Conservation (phyloP, 768 basidiomycete genomes). For the Russula ochroleuca region DNA sequence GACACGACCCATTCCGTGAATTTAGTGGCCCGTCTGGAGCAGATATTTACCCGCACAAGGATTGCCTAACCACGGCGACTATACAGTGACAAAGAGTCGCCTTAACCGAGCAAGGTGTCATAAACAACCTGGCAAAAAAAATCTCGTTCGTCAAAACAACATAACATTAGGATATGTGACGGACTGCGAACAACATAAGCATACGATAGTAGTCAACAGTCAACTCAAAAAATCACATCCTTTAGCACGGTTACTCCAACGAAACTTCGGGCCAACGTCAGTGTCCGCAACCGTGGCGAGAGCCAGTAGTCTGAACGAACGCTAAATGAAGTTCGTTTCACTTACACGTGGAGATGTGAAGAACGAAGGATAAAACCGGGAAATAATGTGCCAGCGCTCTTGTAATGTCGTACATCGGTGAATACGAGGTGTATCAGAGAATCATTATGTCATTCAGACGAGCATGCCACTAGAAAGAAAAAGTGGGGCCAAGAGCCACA, state of each 20-base stretch:
- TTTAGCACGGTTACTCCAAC: background rate
- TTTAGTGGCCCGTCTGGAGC: no score
- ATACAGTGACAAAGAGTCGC: no score
- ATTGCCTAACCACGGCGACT: no score
- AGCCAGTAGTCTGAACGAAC: no score
- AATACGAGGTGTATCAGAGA: background rate
- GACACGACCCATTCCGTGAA: no score
- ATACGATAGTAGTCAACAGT: background rate
- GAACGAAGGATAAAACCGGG: background rate
- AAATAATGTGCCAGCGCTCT: background rate
- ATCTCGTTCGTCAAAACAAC: background rate
- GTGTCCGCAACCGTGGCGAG: no score
- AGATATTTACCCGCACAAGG: no score
- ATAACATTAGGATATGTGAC: background rate
- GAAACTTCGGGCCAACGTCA: background rate
- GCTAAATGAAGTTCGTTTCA: no score
- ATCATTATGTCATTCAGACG: background rate
- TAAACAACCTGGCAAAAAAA: no score
- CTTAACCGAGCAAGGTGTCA: no score
- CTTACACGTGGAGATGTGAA: background rate
- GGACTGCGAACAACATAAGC: background rate
- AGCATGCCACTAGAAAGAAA: background rate
- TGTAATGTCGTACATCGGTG: background rate
- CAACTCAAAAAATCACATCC: background rate
- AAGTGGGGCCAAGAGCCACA: background rate